Percentiles rank a stretch among this genome's conserved stretches.
These are phyloP conservation scores for Euphorbia peplus DNA, from an alignment of 345 rosid species.

Conservation along the genomic window DNA sequence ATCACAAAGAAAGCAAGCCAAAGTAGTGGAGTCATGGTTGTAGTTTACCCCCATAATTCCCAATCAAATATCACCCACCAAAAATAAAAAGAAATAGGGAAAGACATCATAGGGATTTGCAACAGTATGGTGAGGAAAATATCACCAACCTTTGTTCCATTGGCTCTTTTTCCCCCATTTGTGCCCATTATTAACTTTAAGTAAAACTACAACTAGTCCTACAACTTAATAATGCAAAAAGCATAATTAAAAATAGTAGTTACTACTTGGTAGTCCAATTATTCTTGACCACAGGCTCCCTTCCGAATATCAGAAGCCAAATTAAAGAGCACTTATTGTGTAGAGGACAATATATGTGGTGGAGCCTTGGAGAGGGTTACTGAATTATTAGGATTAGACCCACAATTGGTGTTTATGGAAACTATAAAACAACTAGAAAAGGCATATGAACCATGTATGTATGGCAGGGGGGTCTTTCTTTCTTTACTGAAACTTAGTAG, in stretches of 20 bases:
- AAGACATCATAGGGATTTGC: too few relatives aligned
- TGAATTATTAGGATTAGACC: not conserved
- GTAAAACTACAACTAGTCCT: not conserved
- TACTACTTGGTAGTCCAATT: not conserved
- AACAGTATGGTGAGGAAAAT: too few relatives aligned
- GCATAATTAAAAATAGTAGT: not conserved
- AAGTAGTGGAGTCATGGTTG: too few relatives aligned
- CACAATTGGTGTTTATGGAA: not conserved
- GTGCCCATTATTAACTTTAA: not conserved
- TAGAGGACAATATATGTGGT: not conserved
- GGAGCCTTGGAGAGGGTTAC: not conserved
- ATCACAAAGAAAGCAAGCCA: too few relatives aligned
- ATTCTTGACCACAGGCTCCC: slow-evolving; percentile 4
- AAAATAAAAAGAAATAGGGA: too few relatives aligned
- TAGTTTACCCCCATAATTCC: too few relatives aligned
- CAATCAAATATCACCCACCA: too few relatives aligned
- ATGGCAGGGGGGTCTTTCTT: not conserved
- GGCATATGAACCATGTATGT: slow-evolving; percentile 12
- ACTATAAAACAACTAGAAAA: not conserved
- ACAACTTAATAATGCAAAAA: not conserved
- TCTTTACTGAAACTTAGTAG: not conserved
- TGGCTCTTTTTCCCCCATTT: not conserved
- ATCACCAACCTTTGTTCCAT: not conserved
- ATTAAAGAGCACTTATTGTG: slow-evolving; percentile 10
- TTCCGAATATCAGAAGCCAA: not conserved